Evolutionary conservation across 148 eudicot species (phyloP).

Genomic region (Linanthus parryae): DNA sequence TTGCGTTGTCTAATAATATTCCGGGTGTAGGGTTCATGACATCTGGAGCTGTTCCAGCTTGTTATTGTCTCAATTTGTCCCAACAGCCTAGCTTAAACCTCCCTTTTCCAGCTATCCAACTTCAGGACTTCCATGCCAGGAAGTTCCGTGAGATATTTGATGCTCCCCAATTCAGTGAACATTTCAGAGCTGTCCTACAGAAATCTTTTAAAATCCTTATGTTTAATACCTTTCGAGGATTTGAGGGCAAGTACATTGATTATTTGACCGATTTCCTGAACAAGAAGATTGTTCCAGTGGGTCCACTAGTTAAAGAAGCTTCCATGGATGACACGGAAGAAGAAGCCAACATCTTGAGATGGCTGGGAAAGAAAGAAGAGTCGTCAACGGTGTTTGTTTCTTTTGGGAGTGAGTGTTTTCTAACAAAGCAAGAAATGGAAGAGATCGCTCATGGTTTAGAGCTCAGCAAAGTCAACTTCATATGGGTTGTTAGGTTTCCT

Average conservation of each 20-base stretch:
- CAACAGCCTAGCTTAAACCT: too few relatives aligned
- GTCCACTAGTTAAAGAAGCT: constrained; percentile 5
- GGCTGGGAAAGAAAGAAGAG: constrained; percentile 2
- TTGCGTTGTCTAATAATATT: neutral
- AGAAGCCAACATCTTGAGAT: neutral
- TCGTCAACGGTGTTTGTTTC: constrained; percentile 6
- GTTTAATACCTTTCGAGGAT: neutral
- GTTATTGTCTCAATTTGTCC: too few relatives aligned
- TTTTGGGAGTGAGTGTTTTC: too few relatives aligned
- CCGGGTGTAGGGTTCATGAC: constrained; percentile 1
- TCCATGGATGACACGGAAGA: neutral
- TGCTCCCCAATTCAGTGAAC: too few relatives aligned
- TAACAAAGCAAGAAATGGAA: constrained; percentile 1
- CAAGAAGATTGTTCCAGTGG: constrained; percentile 2
- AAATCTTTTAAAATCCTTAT: neutral
- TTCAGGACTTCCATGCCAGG: too few relatives aligned
- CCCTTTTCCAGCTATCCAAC: too few relatives aligned
- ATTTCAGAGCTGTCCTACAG: neutral
- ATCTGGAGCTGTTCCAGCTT: neutral
- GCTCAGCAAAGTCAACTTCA: neutral
- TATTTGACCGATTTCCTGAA: neutral
- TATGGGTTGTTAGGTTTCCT: constrained; percentile 10
- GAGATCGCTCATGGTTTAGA: constrained; percentile 1
- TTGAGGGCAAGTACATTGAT: constrained; percentile 3
- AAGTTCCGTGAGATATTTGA: too few relatives aligned